phyloP scores from a whole-genome alignment of 176 grass and related monocot genomes.

The Hsuehochloa calcarea region DNA sequence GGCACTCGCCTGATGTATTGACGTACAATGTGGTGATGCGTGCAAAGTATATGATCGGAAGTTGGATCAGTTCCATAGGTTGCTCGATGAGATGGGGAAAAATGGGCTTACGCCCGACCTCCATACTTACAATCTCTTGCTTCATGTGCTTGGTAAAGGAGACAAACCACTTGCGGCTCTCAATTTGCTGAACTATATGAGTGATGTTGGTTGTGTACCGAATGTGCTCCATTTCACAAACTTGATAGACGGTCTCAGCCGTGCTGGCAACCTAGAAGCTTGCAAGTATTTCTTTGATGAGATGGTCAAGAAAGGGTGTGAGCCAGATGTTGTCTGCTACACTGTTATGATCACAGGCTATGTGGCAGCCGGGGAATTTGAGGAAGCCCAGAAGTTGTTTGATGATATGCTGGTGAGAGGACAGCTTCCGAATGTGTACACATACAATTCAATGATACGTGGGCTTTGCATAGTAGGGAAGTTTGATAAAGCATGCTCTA shows the following conservation, averaged over 20 bases:
- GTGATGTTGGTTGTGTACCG: slow-evolving; percentile 65
- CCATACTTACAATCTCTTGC: slow-evolving; percentile 84
- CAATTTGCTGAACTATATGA: slow-evolving; percentile 94
- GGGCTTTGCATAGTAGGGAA: slow-evolving; percentile 67
- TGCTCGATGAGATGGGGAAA: slow-evolving; percentile 87
- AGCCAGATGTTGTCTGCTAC: slow-evolving; percentile 90
- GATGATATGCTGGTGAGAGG: slow-evolving; percentile 79
- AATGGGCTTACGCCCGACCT: slow-evolving; percentile 71
- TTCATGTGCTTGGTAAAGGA: slow-evolving; percentile 92
- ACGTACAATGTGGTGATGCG: slow-evolving; percentile 93
- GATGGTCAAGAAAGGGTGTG: slow-evolving; percentile 86
- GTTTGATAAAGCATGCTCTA: slow-evolving; percentile 83
- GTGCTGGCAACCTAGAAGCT: slow-evolving; percentile 84
- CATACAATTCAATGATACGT: slow-evolving; percentile 78
- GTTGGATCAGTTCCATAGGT: slow-evolving; percentile 73
- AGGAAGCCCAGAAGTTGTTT: slow-evolving; percentile 63
- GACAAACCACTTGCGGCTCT: slow-evolving; percentile 89
- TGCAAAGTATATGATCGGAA: slow-evolving; percentile 91
- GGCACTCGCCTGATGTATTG: slow-evolving; percentile 72
- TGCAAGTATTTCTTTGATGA: slow-evolving; percentile 87
- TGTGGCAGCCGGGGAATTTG: slow-evolving; percentile 73
- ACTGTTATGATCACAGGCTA: slow-evolving; percentile 83
- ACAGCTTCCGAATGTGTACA: slow-evolving; percentile 90
- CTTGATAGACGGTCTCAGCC: slow-evolving; percentile 91
- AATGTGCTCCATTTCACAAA: slow-evolving; percentile 96